Evolutionary conservation across 305 asterid species (phyloP).

Genomic region (Rubia balearica): DNA sequence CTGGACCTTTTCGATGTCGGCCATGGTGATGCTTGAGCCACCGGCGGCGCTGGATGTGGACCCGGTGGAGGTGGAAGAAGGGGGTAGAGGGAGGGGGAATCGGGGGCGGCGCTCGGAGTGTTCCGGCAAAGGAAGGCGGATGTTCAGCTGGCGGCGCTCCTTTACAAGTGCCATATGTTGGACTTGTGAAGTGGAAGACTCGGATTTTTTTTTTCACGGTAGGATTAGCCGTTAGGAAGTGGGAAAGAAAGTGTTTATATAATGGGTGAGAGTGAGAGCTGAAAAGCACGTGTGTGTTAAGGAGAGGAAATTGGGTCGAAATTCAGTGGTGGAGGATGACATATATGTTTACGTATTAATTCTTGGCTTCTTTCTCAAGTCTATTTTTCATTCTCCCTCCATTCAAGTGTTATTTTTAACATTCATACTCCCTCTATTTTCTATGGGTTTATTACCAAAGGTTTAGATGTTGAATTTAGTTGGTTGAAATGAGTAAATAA

Average conservation of each 20-base stretch:
- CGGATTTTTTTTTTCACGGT: neutral
- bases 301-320: slow-evolving; percentile 22
- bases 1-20: slow-evolving; percentile 70
- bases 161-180: slow-evolving; percentile 57
- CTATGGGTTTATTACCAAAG: no score
- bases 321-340: slow-evolving; percentile 5
- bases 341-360: neutral
- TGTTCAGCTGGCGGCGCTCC: slow-evolving; percentile 69
- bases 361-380: neutral
- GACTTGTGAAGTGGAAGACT: neutral
- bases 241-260: slow-evolving; percentile 12
- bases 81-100: slow-evolving; percentile 56
- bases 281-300: slow-evolving; percentile 26
- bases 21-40: slow-evolving; percentile 24
- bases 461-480: no score
- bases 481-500: no score
- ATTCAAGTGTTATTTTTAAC: no score
- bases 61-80: slow-evolving; percentile 18
- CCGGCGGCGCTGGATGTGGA: neutral
- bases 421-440: no score
- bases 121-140: slow-evolving; percentile 64
- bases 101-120: slow-evolving; percentile 67
- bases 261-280: slow-evolving; percentile 5
- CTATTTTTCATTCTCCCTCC: neutral
- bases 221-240: slow-evolving; percentile 1